Evolutionary conservation across 2,329 filamentous ascomycete species (phyloP), one percentile per base, ranked within the genome.

Genomic region (Neophaeococcomyces mojaviensis): DNA sequence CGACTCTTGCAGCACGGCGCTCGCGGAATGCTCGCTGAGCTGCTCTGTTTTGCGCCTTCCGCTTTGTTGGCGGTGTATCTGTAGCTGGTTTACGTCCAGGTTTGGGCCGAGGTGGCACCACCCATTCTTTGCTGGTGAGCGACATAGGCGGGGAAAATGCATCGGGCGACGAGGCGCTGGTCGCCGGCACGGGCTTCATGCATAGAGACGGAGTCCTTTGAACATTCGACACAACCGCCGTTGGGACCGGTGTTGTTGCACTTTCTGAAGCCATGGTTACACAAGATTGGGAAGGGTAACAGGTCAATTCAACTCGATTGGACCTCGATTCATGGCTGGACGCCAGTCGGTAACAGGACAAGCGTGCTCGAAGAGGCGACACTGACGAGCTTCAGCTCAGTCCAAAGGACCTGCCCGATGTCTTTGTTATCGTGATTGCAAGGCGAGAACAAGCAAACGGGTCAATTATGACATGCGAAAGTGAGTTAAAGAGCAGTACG

Each of bases 41-140:
- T 38, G 87, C 86, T 49, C 92, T 79, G 65, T 97, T 97, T 69
- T 97, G 92, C 1, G 87, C 86, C 71, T 96, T 94, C 55, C 92
- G 81, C 70, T 94, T 94, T 35, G 88, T 94, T 1, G 86, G 86
- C 12, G 89, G 88, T 43, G 89, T 94, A 61, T 96, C 89, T 30
- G 87, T 94, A 38, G 88, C 87, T 2, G 90, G 89, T 73, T 97
- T 97, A 57, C 90, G 81, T 39, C 90, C 90, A 18, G 92, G 90
- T 72, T 89, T 90, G 38, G 86, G 86, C 50, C 86, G 77, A 22
- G 86, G 86, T 19, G 86, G 86, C 36, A 92, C 81, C 19, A 90
- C 76, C 86, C 86, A 92, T 78, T 90, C 84, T 64, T 82, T 89
- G 58, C 78, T 85, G 30, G 86, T 90, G 63, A 89, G 79, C 43